Percentiles rank a stretch among this genome's conserved stretches.
These are phyloP conservation scores for Blastomyces percursus DNA, from an alignment of 2,329 filamentous ascomycete species.

Conservation along the genomic window DNA sequence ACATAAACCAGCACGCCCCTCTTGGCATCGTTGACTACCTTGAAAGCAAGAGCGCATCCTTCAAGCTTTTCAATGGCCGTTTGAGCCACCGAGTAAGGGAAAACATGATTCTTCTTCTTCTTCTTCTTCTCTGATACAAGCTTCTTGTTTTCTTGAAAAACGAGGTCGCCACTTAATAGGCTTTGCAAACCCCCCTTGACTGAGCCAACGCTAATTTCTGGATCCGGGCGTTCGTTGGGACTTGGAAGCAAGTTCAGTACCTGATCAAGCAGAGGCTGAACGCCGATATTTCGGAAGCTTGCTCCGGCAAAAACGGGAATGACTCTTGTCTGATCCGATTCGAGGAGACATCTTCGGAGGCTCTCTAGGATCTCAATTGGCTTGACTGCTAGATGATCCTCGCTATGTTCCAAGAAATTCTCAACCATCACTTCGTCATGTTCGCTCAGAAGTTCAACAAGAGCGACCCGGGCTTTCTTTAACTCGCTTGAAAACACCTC, in stretches of 20 bases:
- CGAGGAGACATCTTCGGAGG: conserved; percentile 60
- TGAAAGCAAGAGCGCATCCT: conserved; percentile 67
- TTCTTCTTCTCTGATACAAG: conserved; percentile 30
- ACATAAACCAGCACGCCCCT: conserved; percentile 86
- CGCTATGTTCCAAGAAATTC: conserved; percentile 65
- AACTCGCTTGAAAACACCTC: conserved; percentile 52
- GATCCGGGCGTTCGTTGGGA: conserved; percentile 66
- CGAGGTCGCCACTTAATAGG: conserved; percentile 38
- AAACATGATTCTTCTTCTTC: conserved; percentile 34
- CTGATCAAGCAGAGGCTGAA: conserved; percentile 81
- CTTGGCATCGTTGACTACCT: conserved; percentile 79
- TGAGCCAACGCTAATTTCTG: conserved; percentile 59
- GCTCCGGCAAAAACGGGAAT: conserved; percentile 85
- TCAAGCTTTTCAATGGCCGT: conserved; percentile 50
- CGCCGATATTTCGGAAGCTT: conserved; percentile 86
- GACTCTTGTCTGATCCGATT: conserved; percentile 54
- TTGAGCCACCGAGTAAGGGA: conserved; percentile 37
- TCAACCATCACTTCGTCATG: conserved; percentile 81
- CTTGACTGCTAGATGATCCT: conserved; percentile 59
- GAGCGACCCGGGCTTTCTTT: conserved; percentile 59
- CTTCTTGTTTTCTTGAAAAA: conserved; percentile 27
- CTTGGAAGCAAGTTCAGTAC: conserved; percentile 79
- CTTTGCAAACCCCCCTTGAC: conserved; percentile 44
- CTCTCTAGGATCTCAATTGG: conserved; percentile 57
- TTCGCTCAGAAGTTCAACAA: conserved; percentile 78